Evolutionary conservation across 2,329 filamentous ascomycete genomes (phyloP), one percentile per base, ranked within the genome.

Genomic region (Arthrobotrys musiformis): DNA sequence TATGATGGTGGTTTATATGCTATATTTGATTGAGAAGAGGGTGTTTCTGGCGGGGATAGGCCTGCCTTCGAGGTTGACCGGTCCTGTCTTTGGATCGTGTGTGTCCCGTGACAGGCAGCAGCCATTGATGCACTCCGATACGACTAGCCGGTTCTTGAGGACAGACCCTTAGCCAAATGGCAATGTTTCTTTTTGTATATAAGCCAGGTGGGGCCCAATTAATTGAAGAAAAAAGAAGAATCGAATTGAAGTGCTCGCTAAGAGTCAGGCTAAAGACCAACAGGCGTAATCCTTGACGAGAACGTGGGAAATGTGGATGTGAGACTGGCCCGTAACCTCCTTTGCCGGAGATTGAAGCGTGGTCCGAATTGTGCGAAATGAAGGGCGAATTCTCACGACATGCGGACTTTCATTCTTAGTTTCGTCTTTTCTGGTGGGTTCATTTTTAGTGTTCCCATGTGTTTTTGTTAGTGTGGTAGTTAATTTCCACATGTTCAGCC

Each of bases 301-400:
- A 69, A 58, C 66, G 66, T 70, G 66, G 66, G 40, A 44, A 46
- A 24, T 28, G 46, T 37, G 28, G 46, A 44, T 37, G 70, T 75
- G 70, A 75, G 70, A 75, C 70, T 40, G 44, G n/a, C 69, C 48
- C 63, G 70, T 63, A 68, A 75, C 70, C 63, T 58, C 56, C 54
- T 69, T 44, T 61, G 70, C 70, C 62, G 70, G 70, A 75, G 63
- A 75, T 75, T 64, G 63, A 69, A 56, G 15, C 19, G 44, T 63
- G 54, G n/a, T n/a, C n/a, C 70, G 63, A 75, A 63, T 58, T 26
- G n/a, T 42, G 56, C 30, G 40, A 62, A 62, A 62, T 37, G 58
- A 62, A 62, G 24, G 40, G 26, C 37, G 33, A 62, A 35, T 62
- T 44, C 40, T 46, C 58, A 46, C 58, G 33, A 58, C 54, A 58